phyloP scores from a whole-genome alignment of 192 early-diverging fungal genomes.

The Backusella luteola region DNA sequence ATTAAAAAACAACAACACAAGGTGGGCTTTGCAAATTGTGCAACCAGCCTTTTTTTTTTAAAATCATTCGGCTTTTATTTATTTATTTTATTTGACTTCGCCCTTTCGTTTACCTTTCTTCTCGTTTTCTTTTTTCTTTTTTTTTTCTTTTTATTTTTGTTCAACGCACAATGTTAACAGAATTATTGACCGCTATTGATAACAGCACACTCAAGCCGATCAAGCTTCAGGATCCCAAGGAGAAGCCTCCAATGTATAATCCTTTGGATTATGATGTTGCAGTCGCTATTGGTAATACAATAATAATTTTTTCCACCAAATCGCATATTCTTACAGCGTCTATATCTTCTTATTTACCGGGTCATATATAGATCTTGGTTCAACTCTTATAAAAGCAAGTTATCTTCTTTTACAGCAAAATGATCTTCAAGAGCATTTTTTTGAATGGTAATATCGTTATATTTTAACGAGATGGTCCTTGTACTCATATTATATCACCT shows the following conservation, averaged over 20 bases:
- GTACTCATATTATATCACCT: neutral
- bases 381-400: constrained; percentile 7
- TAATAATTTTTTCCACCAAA: neutral
- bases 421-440: neutral
- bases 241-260: neutral
- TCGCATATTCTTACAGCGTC: neutral
- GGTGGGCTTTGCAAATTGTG: neutral
- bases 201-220: neutral
- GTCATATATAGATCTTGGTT: neutral
- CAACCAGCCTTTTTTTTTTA: neutral
- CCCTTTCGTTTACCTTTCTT: neutral
- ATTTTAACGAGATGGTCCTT: neutral
- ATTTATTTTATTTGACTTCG: neutral
- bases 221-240: neutral
- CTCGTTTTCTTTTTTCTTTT: neutral
- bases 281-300: neutral
- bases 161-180: neutral
- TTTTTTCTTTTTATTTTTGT: neutral
- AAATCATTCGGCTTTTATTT: neutral
- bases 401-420: constrained; percentile 2
- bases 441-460: neutral
- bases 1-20: neutral
- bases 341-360: neutral
- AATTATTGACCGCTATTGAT: neutral
- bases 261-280: constrained; percentile 8